Base-by-base conservation (phyloP, 352 stramenopile species). In the Globisporangium spinosum region DNA sequence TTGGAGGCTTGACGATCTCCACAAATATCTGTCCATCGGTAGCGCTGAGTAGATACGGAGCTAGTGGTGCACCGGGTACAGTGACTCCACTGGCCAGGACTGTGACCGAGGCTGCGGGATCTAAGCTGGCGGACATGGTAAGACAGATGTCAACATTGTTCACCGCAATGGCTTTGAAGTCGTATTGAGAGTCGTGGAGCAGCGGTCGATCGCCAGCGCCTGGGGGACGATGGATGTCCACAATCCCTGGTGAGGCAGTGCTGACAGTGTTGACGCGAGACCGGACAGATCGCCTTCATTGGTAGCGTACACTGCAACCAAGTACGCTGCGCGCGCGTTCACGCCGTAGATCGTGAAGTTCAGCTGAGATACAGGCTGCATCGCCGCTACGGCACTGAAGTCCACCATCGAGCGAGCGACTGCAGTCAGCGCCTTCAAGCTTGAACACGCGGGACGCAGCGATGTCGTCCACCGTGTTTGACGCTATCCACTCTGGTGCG, bases 131-230 rank as follows among this genome's bases (percentile, higher is more conserved):
- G 0, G 64, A 57, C 2, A 78, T 62, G 0, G 64, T 68, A 1
- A 86, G 54, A 38, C 78, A 89, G 12, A 84, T 70, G 56, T 89
- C 80, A 2, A 74, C 55, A 6, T 78, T 60, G 38, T 85, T 90
- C 2, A 90, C 43, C 0, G 80, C 83, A 20, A 89, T 55, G 8
- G 70, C 75, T 49, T 88, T 87, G 64, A 91, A 78, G 12, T 80
- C 68, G 56, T 91, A 91, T 2, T 38, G 59, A 0, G 80, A 76
- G 6, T 72, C 34, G 22, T 81, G 69, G 8, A 58, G 68, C 2
- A 91, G 65, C 1, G 70, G 71, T 0, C 65, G 20, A n/a, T 76
- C 70, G 1, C 62, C 62, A 0, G 38, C 51, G 2, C 67, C 69
- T 3, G 78, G 75, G 1, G 79, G 40, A 15, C 68, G 63, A 22